Evolutionary conservation across 805 yeast species (phyloP), one percentile per base, ranked within the genome.

Genomic region (Lachancea nothofagi): DNA sequence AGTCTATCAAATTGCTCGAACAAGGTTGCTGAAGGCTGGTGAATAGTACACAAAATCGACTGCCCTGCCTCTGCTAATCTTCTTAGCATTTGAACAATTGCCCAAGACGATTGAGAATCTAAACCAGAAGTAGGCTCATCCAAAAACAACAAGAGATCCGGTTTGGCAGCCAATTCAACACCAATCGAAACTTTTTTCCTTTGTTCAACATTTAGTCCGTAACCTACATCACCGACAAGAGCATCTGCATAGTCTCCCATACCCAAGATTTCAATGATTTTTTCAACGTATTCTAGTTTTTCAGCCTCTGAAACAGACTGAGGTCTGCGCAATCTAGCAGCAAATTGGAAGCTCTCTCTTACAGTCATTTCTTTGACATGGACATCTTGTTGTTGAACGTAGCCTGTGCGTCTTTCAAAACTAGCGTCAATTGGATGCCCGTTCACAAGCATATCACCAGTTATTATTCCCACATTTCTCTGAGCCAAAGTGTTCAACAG

Each of bases 211-310:
- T 64, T 62, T 33, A 69, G 51, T 36, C 72, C 72, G 26, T 55
- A 54, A 25, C 72, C 72, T 13, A 64, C 59, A 8, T 53, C 64
- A 45, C 74, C 75, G 45, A 70, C 72, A 36, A 70, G 53, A 12
- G 81, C 77, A 44, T 77, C 78, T 0, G 78, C 70, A 49, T 75
- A 77, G 12, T 59, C 55, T 15, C 54, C 58, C 80, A 77, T 76
- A 42, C 69, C 76, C 41, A 77, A 62, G 36, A 74, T 60, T 17
- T 57, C 52, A 41, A 77, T 73, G 40, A 76, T 68, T 18, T 64
- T 64, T 47, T 75, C 80, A 41, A 72, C 80, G 44, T 73, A 74
- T 0, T 64, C 74, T 59, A 43, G 62, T 65, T 41, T 61, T 44
- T 35, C 57, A 2, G 71, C 66, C 48, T 74, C 70, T 18, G 59